Conservation (phyloP, 176 grass and related monocot genomes). For the Zoysia pacifica region DNA sequence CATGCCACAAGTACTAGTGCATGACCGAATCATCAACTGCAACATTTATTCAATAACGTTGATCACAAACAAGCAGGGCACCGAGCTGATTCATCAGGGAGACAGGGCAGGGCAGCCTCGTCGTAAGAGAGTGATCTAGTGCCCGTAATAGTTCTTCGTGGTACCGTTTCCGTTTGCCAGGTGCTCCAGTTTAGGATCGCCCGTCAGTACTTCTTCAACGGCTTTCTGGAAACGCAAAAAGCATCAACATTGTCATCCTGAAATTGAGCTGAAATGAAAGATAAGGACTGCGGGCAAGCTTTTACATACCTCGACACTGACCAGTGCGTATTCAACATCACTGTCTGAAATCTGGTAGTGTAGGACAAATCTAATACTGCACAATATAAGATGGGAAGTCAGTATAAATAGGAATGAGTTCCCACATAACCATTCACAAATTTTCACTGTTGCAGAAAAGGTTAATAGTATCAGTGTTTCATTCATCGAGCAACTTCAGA, state of each 20-base stretch:
- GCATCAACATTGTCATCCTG: neutral
- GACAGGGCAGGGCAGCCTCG: neutral
- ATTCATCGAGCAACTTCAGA: neutral
- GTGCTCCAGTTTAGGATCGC: conserved; percentile 37
- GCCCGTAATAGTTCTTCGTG: conserved; percentile 40
- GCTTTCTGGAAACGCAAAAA: conserved; percentile 60
- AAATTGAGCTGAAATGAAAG: no score
- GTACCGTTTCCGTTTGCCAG: conserved; percentile 48
- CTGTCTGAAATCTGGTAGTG: conserved; percentile 94
- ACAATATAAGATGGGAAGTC: conserved; percentile 16
- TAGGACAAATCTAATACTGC: conserved; percentile 84
- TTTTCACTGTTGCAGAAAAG: no score
- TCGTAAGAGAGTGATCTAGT: conserved; percentile 28
- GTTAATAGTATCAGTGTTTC: no score
- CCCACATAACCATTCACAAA: neutral
- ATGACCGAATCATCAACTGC: neutral
- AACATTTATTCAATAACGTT: conserved; percentile 34
- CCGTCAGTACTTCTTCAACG: conserved; percentile 56
- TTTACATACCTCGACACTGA: conserved; percentile 70
- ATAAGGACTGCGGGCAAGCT: neutral
- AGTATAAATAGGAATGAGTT: neutral
- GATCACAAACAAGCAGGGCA: conserved; percentile 10
- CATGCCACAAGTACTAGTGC: neutral
- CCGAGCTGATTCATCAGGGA: neutral
- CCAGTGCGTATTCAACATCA: conserved; percentile 72